Base-by-base conservation (phyloP, 2,329 filamentous ascomycete genomes). In the Cyphellophora attinorum region DNA sequence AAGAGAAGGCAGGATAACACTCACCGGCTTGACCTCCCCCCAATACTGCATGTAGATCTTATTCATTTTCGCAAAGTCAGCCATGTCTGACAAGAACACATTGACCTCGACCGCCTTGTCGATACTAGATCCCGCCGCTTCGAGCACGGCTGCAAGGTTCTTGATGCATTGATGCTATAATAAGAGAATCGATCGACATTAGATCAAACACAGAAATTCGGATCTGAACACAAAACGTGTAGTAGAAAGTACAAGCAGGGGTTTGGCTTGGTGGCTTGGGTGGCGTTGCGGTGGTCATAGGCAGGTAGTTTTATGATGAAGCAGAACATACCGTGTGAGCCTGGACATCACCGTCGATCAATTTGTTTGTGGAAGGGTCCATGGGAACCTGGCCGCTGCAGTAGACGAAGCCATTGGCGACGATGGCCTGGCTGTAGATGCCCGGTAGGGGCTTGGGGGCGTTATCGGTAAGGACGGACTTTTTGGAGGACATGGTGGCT, bases 41-140 rank as follows among this genome's bases (percentile, higher is more conserved):
- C 51, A 88, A 70, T 79, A 85, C 62, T 85, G 79, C 10, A 19
- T 39, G 27, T 91, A 93, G 52, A 85, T 80, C 47, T 70, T 70
- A 62, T 94, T 93, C 81, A 93, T 85, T 57, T 77, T 76, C 58
- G 62, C 67, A 51, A 81, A 82, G 51, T 81, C 64, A 33, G 69
- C 62, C 75, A 82, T 81, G 36, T 69, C 66, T 2, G 70, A 72
- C 13, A 82, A 53, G 50, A 77, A 82, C 14, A 81, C 62, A 46
- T 79, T 81, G 41, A 78, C 69, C 56, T 82, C 81, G 53, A 81
- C 68, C 0, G 74, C 68, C 35, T 79, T 75, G 17, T 68, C 61
- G 23, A 80, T 59, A 37, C 60, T 64, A 28, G 67, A 72, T 1
- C 75, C 76, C 0, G 75, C 72, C 3, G 68, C 76, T 44, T 72